phyloP scores from a whole-genome alignment of 2,329 filamentous ascomycete species.

The Clonostachys solani region DNA sequence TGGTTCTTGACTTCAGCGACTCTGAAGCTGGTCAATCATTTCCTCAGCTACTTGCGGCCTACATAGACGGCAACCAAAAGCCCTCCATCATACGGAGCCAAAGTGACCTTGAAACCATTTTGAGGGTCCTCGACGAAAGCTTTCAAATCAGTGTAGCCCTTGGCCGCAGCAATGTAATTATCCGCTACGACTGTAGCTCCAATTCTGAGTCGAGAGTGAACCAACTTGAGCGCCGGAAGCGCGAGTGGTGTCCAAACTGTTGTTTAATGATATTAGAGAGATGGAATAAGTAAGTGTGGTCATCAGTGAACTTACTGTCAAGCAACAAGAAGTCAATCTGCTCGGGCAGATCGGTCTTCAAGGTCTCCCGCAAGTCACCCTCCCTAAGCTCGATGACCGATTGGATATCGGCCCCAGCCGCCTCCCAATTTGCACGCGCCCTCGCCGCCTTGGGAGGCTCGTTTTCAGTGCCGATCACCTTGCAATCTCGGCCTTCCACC shows the following conservation, averaged over 20 bases:
- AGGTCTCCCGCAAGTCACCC: slow-evolving; percentile 52
- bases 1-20: too few relatives aligned
- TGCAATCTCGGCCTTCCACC: slow-evolving; percentile 9
- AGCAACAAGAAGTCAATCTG: slow-evolving; percentile 53
- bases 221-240: slow-evolving; percentile 42
- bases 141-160: slow-evolving; percentile 41
- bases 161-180: slow-evolving; percentile 33
- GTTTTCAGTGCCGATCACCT: slow-evolving; percentile 57
- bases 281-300: neutral
- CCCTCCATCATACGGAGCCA: slow-evolving; percentile 21
- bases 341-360: slow-evolving; percentile 34
- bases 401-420: slow-evolving; percentile 42
- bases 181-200: slow-evolving; percentile 46
- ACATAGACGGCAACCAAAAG: slow-evolving; percentile 18
- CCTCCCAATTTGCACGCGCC: slow-evolving; percentile 49
- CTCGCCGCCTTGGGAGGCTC: slow-evolving; percentile 46
- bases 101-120: slow-evolving; percentile 41
- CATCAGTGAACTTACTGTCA: slow-evolving; percentile 45
- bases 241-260: slow-evolving; percentile 52
- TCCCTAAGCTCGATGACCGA: slow-evolving; percentile 50
- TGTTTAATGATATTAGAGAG: neutral
- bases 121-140: slow-evolving; percentile 34
- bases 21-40: too few relatives aligned
- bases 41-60: too few relatives aligned
- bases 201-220: slow-evolving; percentile 35